Conservation (phyloP, 1,284 basidiomycete species). For the Moesziomyces sp. region DNA sequence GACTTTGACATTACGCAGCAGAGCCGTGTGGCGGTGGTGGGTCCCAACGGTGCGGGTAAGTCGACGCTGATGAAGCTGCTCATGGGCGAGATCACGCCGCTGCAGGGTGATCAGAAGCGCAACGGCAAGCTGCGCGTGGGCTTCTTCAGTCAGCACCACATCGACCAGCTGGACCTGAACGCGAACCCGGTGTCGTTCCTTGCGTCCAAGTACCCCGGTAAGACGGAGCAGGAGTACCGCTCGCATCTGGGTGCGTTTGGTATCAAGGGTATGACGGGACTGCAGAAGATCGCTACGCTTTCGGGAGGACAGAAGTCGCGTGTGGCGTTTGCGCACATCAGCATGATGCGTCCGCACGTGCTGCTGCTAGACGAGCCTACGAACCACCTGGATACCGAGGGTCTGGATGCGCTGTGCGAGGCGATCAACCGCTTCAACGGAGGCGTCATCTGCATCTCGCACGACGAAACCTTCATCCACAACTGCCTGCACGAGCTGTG, state of each 20-base stretch:
- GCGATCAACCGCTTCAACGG: constrained; percentile 92
- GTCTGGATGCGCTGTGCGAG: constrained; percentile 92
- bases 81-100: constrained; percentile 86
- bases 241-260: constrained; percentile 96
- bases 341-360: constrained; percentile 89
- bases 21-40: constrained; percentile 62
- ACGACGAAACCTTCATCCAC: constrained; percentile 65
- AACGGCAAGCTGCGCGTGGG: constrained; percentile 83
- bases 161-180: constrained; percentile 86
- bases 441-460: constrained; percentile 73
- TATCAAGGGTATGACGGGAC: constrained; percentile 95
- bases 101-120: constrained; percentile 83
- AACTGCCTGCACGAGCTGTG: constrained; percentile 62
- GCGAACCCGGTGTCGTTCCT: constrained; percentile 93
- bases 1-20: constrained; percentile 79
- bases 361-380: constrained; percentile 98
- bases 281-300: constrained; percentile 75
- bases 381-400: constrained; percentile 90
- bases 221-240: constrained; percentile 95
- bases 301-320: constrained; percentile 94
- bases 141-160: constrained; percentile 82
- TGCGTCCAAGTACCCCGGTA: constrained; percentile 89
- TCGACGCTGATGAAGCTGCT: constrained; percentile 96
- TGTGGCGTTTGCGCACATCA: constrained; percentile 93
- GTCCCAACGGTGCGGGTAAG: constrained; percentile 67